A percentile compares a stretch with the other conserved stretches of the same genome.
Conservation (phyloP, 306 rosid species). For the Ormosia semicastrata region DNA sequence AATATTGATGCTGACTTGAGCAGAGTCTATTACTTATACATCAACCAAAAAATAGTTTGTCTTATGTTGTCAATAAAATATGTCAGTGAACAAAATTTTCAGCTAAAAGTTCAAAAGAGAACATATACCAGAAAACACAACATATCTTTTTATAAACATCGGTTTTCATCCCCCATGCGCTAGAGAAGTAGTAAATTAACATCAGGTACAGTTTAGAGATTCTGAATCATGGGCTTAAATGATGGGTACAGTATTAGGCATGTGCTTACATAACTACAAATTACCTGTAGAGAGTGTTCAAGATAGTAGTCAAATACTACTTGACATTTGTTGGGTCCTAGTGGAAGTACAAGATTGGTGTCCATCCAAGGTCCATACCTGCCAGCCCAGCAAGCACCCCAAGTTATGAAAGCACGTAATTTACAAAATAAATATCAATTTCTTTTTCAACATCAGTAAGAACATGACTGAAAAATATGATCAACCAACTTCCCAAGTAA, state of each 20-base stretch:
- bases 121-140: not conserved
- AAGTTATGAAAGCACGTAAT: not conserved
- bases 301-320: constrained; percentile 85
- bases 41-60: not conserved
- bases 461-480: not conserved
- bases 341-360: constrained; percentile 87
- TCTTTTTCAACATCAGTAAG: not conserved
- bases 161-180: not conserved
- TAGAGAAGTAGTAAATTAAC: not conserved
- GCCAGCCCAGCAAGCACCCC: constrained; percentile 16
- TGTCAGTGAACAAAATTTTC: not conserved
- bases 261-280: not conserved
- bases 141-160: not conserved
- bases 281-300: constrained; percentile 76
- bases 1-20: not conserved
- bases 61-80: not conserved
- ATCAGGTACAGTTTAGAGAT: not conserved
- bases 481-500: not conserved
- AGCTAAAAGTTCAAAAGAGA: not conserved
- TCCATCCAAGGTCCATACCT: constrained; percentile 99
- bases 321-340: constrained; percentile 73
- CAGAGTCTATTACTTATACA: not conserved
- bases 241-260: not conserved
- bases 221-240: not conserved
- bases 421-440: constrained; percentile 6